phyloP scores from a whole-genome alignment of 2,329 filamentous ascomycete genomes.

The Nigrospora osmanthi region DNA sequence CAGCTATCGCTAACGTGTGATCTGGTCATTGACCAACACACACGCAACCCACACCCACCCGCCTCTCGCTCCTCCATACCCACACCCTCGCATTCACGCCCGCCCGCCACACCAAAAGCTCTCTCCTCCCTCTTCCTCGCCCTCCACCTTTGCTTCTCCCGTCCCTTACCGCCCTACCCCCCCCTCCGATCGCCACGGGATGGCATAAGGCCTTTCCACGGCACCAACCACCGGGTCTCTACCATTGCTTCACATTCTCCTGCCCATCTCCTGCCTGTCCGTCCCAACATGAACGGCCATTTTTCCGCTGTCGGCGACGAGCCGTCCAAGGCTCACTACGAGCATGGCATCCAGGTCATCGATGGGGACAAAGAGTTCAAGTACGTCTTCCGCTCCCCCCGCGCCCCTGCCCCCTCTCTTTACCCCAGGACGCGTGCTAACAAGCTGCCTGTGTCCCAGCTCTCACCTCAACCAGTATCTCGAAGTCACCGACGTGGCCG shows the following conservation, averaged over 20 bases:
- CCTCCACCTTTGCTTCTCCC: no score
- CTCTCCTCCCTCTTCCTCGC: no score
- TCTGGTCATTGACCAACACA: no score
- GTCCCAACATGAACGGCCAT: constrained; percentile 62
- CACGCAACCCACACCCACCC: no score
- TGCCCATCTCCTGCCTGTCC: constrained; percentile 4
- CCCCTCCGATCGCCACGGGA: neutral
- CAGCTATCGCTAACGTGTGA: no score
- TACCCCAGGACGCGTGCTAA: no score
- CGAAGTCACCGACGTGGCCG: constrained; percentile 67
- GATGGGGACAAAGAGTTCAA: constrained; percentile 97
- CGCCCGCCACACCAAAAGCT: no score
- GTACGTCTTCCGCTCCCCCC: constrained; percentile 41
- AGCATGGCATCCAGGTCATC: constrained; percentile 94
- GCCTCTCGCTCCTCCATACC: no score
- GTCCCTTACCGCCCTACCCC: no score
- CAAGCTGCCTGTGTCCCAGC: constrained; percentile 35
- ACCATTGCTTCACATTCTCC: neutral
- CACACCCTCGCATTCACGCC: no score
- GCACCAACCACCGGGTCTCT: neutral
- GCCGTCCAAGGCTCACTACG: constrained; percentile 61
- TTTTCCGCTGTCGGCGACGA: constrained; percentile 66
- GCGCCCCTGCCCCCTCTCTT: no score
- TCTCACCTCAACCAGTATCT: constrained; percentile 76
- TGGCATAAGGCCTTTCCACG: constrained; percentile 1